A percentile compares a stretch with the other conserved stretches of the same genome.
Conservation (phyloP, 176 grass and related monocot species). For the Cenchrus fungigraminus region DNA sequence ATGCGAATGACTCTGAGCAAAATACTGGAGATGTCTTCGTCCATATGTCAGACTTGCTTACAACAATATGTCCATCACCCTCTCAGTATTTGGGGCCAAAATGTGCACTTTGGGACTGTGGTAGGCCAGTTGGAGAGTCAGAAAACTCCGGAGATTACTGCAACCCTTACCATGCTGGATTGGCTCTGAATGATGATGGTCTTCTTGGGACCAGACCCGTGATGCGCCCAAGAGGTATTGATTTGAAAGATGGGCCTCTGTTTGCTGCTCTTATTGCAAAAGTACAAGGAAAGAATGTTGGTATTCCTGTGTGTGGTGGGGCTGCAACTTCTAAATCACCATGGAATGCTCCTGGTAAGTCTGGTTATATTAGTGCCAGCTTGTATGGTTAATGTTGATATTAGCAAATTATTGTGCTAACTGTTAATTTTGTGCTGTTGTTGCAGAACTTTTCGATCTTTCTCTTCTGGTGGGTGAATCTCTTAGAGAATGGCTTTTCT, state of each 20-base stretch:
- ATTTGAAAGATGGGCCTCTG: slow-evolving; percentile 90
- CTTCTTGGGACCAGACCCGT: slow-evolving; percentile 87
- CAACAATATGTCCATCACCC: slow-evolving; percentile 74
- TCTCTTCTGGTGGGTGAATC: slow-evolving; percentile 86
- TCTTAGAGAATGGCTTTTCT: slow-evolving; percentile 95
- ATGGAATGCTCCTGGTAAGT: slow-evolving; percentile 90
- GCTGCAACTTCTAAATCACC: slow-evolving; percentile 93
- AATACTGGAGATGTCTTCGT: slow-evolving; percentile 54
- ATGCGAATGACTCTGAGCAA: slow-evolving; percentile 47
- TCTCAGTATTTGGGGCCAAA: slow-evolving; percentile 87
- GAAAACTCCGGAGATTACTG: slow-evolving; percentile 74
- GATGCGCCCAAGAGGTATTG: slow-evolving; percentile 81
- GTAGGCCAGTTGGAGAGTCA: slow-evolving; percentile 66
- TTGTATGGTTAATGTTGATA: slow-evolving; percentile 1
- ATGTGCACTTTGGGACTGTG: slow-evolving; percentile 94
- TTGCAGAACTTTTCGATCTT: slow-evolving; percentile 89
- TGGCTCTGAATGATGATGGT: slow-evolving; percentile 82
- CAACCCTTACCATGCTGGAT: slow-evolving; percentile 74
- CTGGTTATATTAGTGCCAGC: slow-evolving; percentile 5
- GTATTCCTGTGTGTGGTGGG: slow-evolving; percentile 92
- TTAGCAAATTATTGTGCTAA: slow-evolving; percentile 23
- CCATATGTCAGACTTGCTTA: slow-evolving; percentile 70
- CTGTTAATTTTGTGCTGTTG: slow-evolving; percentile 21
- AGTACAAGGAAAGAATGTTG: slow-evolving; percentile 79
- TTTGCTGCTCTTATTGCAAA: slow-evolving; percentile 87